Conservation (phyloP, 345 rosid species). For the Brassica carinata region DNA sequence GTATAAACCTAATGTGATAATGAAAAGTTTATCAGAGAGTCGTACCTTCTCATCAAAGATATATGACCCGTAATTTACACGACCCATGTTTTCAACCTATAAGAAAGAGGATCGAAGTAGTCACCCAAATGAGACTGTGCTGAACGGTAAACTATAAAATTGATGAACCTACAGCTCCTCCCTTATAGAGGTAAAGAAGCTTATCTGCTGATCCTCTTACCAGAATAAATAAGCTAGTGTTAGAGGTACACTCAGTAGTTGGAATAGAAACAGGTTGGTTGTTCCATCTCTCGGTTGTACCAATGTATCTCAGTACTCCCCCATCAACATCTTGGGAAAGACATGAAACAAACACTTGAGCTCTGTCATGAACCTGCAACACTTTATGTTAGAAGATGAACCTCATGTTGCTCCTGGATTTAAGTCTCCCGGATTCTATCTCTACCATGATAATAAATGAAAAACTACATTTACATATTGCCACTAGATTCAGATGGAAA, state of each 20-base stretch:
- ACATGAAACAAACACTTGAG: constrained; percentile 76
- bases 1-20: neutral
- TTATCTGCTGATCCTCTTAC: constrained; percentile 40
- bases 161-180: neutral
- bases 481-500: constrained; percentile 11
- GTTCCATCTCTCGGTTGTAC: constrained; percentile 77
- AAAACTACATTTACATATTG: neutral
- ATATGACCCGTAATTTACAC: constrained; percentile 77
- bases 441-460: neutral
- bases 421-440: neutral
- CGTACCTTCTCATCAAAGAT: constrained; percentile 81
- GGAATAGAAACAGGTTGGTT: constrained; percentile 64
- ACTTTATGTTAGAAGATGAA: constrained; percentile 16
- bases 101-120: constrained; percentile 16
- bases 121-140: neutral
- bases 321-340: constrained; percentile 40
- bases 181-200: neutral
- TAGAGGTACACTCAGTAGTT: constrained; percentile 51
- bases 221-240: constrained; percentile 66
- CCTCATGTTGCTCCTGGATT: neutral
- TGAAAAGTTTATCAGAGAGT: neutral
- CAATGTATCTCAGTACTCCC: constrained; percentile 53
- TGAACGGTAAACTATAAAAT: neutral
- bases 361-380: constrained; percentile 89
- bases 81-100: constrained; percentile 98